Evolutionary conservation across 768 basidiomycete species (phyloP).

Genomic region (Tylopilus rubrobrunneus): DNA sequence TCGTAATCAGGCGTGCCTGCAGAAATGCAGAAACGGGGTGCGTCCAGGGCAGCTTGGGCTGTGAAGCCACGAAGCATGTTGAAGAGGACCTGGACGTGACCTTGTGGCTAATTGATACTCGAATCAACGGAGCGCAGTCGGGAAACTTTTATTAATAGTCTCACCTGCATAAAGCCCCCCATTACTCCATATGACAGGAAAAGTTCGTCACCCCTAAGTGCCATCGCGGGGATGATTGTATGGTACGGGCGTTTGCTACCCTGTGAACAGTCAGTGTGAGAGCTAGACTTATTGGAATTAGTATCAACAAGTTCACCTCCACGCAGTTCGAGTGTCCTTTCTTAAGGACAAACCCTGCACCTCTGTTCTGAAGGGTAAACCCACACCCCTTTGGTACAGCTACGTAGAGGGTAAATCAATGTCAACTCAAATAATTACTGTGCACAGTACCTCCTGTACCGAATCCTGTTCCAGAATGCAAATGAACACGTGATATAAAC

Average conservation of each 20-base stretch:
- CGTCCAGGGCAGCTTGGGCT: conserved; percentile 87
- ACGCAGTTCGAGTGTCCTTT: conserved; percentile 85
- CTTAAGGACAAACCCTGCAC: conserved; percentile 74
- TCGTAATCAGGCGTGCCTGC: conserved; percentile 67
- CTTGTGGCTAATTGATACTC: conserved; percentile 65
- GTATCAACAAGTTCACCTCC: conserved; percentile 40
- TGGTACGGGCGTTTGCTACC: conserved; percentile 87
- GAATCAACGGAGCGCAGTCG: not conserved
- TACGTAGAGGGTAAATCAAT: conserved; percentile 21
- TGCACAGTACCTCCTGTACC: conserved; percentile 70
- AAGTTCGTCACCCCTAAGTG: conserved; percentile 70
- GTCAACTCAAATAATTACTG: not conserved
- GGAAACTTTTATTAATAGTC: not conserved
- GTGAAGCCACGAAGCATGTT: conserved; percentile 87
- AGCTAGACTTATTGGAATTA: not conserved
- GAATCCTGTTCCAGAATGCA: conserved; percentile 51
- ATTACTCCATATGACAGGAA: conserved; percentile 90
- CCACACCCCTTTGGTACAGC: conserved; percentile 94
- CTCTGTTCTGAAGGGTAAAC: conserved; percentile 95
- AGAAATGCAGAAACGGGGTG: conserved; percentile 95
- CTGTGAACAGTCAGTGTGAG: conserved; percentile 30
- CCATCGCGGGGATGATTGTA: conserved; percentile 92
- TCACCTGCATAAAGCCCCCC: conserved; percentile 87
- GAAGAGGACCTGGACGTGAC: conserved; percentile 90
- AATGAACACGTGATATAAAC: not conserved